Conservation (phyloP, 2,329 filamentous ascomycete genomes). For the Metarhizium brunneum region DNA sequence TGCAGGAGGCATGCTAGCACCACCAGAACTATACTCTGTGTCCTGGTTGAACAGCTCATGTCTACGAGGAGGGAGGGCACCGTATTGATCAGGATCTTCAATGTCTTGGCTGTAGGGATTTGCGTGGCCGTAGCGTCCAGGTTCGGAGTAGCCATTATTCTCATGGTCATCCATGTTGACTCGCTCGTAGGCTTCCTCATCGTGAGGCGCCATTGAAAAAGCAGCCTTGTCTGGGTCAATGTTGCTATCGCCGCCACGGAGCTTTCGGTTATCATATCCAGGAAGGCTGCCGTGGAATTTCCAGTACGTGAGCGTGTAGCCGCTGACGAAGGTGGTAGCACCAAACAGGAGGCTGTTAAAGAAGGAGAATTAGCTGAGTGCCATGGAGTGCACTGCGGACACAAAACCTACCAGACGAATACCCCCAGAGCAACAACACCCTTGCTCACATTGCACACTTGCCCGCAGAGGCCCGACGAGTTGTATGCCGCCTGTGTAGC, state of each 20-base stretch:
- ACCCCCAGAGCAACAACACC: constrained; percentile 54
- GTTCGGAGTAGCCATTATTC: constrained; percentile 22
- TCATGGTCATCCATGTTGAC: constrained; percentile 49
- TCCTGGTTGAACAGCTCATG: constrained; percentile 40
- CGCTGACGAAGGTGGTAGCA: constrained; percentile 43
- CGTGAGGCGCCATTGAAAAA: constrained; percentile 58
- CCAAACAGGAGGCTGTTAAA: constrained; percentile 44
- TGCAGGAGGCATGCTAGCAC: constrained; percentile 14
- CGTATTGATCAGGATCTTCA: constrained; percentile 30
- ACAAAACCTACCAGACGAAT: constrained; percentile 46
- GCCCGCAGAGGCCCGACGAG: constrained; percentile 42
- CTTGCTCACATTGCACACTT: constrained; percentile 51
- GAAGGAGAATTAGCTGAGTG: neutral
- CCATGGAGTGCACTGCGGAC: neutral
- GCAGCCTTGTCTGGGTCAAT: constrained; percentile 62
- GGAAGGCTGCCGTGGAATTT: constrained; percentile 52
- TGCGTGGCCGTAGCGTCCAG: constrained; percentile 25
- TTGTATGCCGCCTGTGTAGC: constrained; percentile 58
- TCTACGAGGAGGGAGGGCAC: constrained; percentile 25
- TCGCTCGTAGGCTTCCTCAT: constrained; percentile 56
- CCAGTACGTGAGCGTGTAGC: constrained; percentile 53
- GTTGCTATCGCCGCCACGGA: constrained; percentile 34
- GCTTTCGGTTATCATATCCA: constrained; percentile 44
- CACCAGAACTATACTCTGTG: constrained; percentile 35
- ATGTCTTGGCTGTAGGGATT: constrained; percentile 29